phyloP scores from a whole-genome alignment of 108 stramenopile genomes.

The Nitzschia inconspicua region DNA sequence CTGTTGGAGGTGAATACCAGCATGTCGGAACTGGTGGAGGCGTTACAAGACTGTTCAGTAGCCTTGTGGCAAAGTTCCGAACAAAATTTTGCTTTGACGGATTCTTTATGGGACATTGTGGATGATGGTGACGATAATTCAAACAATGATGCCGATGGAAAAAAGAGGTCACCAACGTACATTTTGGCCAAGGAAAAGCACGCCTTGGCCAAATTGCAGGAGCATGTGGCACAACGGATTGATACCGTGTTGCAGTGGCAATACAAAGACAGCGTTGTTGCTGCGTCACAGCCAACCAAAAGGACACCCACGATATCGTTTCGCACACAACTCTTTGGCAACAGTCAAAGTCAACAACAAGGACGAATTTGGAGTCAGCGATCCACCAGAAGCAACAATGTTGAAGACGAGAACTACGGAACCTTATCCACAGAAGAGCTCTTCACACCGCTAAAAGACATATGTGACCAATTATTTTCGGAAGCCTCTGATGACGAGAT shows the following conservation, averaged over 20 bases:
- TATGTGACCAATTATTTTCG: not conserved
- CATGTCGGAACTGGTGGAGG: not conserved
- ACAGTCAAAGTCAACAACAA: not conserved
- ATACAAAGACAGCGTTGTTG: not conserved
- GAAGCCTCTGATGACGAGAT: not conserved
- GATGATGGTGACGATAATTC: constrained; percentile 2
- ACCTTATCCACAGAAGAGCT: constrained; percentile 1
- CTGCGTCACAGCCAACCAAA: not conserved
- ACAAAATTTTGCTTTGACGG: constrained; percentile 15
- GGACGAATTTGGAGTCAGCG: not conserved
- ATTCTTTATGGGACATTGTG: constrained; percentile 4
- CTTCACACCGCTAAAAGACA: not conserved
- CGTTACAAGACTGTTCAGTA: not conserved
- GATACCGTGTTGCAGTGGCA: constrained; percentile 9
- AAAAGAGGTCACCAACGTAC: not conserved
- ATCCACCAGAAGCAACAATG: not conserved
- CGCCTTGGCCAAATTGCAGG: constrained; percentile 30
- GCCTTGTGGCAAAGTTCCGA: constrained; percentile 22
- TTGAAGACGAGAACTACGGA: constrained; percentile 4
- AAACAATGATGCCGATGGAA: not conserved
- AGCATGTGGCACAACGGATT: constrained; percentile 26
- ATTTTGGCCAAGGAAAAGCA: constrained; percentile 16
- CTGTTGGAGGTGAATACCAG: no score
- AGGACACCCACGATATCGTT: not conserved
- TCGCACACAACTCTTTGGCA: no score